Evolutionary conservation across 805 yeast genomes (phyloP), one percentile per base, ranked within the genome.

Genomic region (Hanseniaspora meyeri): DNA sequence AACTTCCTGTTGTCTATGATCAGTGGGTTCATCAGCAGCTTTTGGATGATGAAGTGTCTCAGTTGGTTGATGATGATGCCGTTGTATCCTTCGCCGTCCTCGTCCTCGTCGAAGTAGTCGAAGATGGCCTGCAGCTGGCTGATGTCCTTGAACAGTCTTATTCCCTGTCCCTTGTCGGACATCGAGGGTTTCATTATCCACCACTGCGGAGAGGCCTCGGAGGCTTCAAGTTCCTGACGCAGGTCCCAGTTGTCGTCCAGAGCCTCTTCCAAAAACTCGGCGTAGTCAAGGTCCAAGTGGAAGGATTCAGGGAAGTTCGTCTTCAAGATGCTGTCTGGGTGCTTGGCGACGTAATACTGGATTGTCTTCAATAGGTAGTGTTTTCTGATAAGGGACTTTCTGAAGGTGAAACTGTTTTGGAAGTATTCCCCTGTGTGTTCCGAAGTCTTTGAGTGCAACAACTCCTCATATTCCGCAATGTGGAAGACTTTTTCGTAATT

Each of bases 111-210:
- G 67, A 88, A 89, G 2, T 84, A 80, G 63, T 93, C 86, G 67
- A 93, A 91, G 4, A 91, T 82, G 3, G 69, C 76, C 67, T 90
- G 96, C 51, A 93, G 72, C 63, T 89, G 93, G 9, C 82, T 87
- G 38, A 87, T 74, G 0, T 89, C 82, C 55, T 75, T 76, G 71
- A 93, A 93, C 0, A 93, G 69, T 42, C 96, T 72, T 51, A 93
- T 91, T 0, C 98, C 98, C 66, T 93, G 96, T 11, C 96, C 98
- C 66, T 91, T 83, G 66, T 93, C 98, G 64, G 95, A 85, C 96
- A 93, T 89, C 60, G 95, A 82, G 16, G 98, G 98, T 66, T 93
- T 93, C 66, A 93, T 74, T 40, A 93, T 93, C 90, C 95, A 91
- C 49, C 83, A 78, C 61, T 77, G 80, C 20, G 66, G 62, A 14